Evolutionary conservation across 2,329 filamentous ascomycete species (phyloP), one percentile per base, ranked within the genome.

Genomic region (Byssothecium circinans): DNA sequence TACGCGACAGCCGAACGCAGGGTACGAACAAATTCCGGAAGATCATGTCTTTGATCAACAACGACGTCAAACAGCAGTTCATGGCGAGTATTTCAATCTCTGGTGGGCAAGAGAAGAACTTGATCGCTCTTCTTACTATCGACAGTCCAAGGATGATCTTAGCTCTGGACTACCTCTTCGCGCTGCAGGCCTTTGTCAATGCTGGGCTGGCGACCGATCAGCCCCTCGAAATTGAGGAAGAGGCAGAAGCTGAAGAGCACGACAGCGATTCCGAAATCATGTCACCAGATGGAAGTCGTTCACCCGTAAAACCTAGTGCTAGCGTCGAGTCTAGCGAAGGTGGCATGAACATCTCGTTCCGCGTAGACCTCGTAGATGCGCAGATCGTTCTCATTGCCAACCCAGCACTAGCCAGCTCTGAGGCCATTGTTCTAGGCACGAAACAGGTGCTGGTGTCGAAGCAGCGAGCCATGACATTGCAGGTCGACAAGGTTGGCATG

Each of bases 21-120:
- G 91, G 95, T 60, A 88, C 87, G 4, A 99, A 96, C 76, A 96
- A 95, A 67, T 99, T 95, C 79, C 85, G 91, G 41, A 95, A 92
- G 69, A 96, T 99, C 74, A 97, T 99, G 94, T 91, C 91, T 1
- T 86, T 95, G 45, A 91, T 91, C 64, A 97, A 96, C 71, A 92
- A 91, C 59, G 87, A 91, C 46, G 91, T 94, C 45, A 82, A 84
- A 37, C 91, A 97, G 69, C 95, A 99, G 61, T 91, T 99, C 64
- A 99, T 99, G 94, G 94, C 94, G 15, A 96, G 88, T 67, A 77
- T 99, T 3, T 95, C 91, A 0, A 95, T 99, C 72, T 91, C 91
- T 0, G 89, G 91, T 14, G 91, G 91, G 3, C 77, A 84, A 27
- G 87, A 96, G 33, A 84, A 85, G 50, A 89, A 85, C 66, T 73